phyloP scores from a whole-genome alignment of 208 protist genomes.

The Novymonas esmeraldas region DNA sequence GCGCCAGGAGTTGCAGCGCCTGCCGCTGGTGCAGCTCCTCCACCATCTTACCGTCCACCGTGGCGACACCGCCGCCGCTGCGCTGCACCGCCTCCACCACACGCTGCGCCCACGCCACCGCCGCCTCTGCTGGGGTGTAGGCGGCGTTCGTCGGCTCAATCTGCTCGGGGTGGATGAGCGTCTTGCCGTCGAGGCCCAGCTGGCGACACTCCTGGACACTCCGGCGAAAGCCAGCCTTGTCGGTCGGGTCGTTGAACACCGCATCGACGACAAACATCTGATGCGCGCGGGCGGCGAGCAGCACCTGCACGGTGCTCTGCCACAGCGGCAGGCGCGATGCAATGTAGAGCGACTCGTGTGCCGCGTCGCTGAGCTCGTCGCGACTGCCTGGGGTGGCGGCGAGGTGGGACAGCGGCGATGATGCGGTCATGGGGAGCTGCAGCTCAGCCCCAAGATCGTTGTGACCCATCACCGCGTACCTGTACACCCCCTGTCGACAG shows the following conservation, averaged over 20 bases:
- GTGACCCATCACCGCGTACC: constrained; percentile 73
- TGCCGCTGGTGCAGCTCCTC: constrained; percentile 73
- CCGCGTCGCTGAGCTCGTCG: constrained; percentile 8
- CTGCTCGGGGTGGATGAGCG: constrained; percentile 73
- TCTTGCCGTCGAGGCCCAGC: constrained; percentile 86
- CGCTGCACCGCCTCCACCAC: constrained; percentile 40
- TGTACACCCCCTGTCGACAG: constrained; percentile 67
- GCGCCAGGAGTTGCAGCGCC: constrained; percentile 37
- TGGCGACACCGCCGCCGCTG: constrained; percentile 37
- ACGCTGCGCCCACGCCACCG: constrained; percentile 68
- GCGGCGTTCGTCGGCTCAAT: constrained; percentile 63
- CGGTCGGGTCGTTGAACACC: constrained; percentile 76
- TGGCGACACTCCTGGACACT: constrained; percentile 49
- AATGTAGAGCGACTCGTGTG: constrained; percentile 26
- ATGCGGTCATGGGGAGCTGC: constrained; percentile 35
- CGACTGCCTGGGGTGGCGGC: background rate
- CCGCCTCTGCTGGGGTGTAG: constrained; percentile 57
- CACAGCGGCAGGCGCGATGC: constrained; percentile 44
- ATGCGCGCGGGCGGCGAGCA: constrained; percentile 62
- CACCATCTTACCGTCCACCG: constrained; percentile 65
- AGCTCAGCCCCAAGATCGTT: constrained; percentile 64
- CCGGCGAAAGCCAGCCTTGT: constrained; percentile 63
- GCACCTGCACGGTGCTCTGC: constrained; percentile 60
- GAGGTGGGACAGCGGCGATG: constrained; percentile 2
- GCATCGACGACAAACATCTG: constrained; percentile 78